These are phyloP conservation scores for Potentilla sterilis DNA, from an alignment of 306 rosid species.

Conservation along the genomic window DNA sequence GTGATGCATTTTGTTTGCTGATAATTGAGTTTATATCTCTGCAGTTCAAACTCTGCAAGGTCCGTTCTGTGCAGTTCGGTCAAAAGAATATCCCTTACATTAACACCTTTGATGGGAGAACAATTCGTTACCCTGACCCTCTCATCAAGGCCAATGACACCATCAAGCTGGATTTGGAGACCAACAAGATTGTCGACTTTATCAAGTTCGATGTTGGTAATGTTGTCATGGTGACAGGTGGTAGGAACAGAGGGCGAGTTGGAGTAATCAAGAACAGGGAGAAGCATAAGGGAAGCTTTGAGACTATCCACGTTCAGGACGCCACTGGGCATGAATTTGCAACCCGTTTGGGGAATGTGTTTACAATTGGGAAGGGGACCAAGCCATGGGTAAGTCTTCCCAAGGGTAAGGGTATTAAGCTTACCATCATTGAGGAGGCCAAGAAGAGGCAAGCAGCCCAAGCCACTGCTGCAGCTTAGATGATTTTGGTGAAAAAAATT, in stretches of 20 bases:
- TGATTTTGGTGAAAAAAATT: conserved; percentile 2
- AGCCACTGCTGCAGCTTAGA: conserved; percentile 50
- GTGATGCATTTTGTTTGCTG: neutral
- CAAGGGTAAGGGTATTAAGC: conserved; percentile 87
- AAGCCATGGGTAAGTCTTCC: conserved; percentile 83
- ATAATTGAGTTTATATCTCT: neutral
- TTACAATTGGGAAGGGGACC: conserved; percentile 63
- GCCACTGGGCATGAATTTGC: conserved; percentile 79
- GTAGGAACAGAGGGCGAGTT: conserved; percentile 78
- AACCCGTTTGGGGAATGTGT: conserved; percentile 66
- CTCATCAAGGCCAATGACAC: conserved; percentile 74
- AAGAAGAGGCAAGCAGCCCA: conserved; percentile 68
- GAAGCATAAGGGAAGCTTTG: conserved; percentile 76
- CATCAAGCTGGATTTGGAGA: conserved; percentile 63
- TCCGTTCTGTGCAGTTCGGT: conserved; percentile 72
- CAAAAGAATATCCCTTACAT: conserved; percentile 77
- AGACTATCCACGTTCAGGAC: conserved; percentile 76
- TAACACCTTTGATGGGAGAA: conserved; percentile 77
- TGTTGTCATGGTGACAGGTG: conserved; percentile 80
- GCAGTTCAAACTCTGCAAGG: conserved; percentile 88
- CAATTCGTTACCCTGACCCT: conserved; percentile 87
- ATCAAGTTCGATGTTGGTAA: conserved; percentile 79
- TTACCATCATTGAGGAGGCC: conserved; percentile 75
- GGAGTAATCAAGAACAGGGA: conserved; percentile 86
- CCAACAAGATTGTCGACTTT: conserved; percentile 67